These are phyloP conservation scores for Suhomyces bribrorum DNA, from an alignment of 1,139 yeast species.

Conservation along the genomic window DNA sequence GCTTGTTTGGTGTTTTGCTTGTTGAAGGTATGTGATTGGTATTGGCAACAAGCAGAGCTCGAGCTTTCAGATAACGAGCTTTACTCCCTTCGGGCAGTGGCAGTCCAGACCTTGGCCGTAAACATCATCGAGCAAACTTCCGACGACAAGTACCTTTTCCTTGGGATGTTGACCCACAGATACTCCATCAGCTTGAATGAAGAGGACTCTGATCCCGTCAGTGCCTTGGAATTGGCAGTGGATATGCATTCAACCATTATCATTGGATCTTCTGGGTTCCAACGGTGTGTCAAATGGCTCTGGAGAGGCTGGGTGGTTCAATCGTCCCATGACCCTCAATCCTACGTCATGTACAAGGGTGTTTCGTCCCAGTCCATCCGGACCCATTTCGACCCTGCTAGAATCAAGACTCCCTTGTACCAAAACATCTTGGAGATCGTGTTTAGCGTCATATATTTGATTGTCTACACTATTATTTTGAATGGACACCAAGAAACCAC, in stretches of 20 bases:
- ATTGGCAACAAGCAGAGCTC: conserved; percentile 55
- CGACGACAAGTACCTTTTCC: conserved; percentile 66
- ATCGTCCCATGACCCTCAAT: conserved; percentile 66
- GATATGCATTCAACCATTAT: conserved; percentile 81
- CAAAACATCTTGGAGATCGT: conserved; percentile 73
- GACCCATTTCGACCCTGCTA: conserved; percentile 78
- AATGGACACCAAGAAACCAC: conserved; percentile 46
- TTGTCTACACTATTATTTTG: conserved; percentile 63
- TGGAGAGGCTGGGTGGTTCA: conserved; percentile 95
- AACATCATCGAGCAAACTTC: conserved; percentile 60
- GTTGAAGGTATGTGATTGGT: conserved; percentile 79
- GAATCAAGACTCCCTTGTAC: conserved; percentile 82
- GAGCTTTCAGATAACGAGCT: conserved; percentile 72
- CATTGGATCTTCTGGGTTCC: conserved; percentile 79
- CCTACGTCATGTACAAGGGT: conserved; percentile 64
- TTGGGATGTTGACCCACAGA: conserved; percentile 77
- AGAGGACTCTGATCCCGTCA: conserved; percentile 59
- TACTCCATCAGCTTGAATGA: conserved; percentile 67
- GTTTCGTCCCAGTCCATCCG: conserved; percentile 55
- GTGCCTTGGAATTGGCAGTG: conserved; percentile 81
- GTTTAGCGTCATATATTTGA: conserved; percentile 65
- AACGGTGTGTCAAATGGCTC: conserved; percentile 83
- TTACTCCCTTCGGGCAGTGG: conserved; percentile 58
- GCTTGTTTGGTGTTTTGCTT: conserved; percentile 70
- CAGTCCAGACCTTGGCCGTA: conserved; percentile 75